A percentile compares a stretch with the other conserved stretches of the same genome.
phyloP scores from a whole-genome alignment of 2,329 filamentous ascomycete genomes.

The Biscogniauxia marginata region DNA sequence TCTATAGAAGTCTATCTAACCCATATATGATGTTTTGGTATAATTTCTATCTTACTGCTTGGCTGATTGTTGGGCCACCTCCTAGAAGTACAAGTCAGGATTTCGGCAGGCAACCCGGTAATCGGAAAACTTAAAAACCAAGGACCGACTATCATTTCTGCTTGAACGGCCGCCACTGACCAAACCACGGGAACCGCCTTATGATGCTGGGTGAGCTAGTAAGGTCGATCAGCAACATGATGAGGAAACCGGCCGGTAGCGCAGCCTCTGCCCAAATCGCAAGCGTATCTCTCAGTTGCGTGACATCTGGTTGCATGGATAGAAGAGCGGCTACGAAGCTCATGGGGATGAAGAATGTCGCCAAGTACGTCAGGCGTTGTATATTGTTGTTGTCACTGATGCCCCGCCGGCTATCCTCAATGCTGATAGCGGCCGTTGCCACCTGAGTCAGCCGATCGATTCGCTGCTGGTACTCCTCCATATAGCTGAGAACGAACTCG shows the following conservation, averaged over 20 bases:
- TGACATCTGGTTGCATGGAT: conserved; percentile 29
- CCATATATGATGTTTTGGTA: background rate
- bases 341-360: conserved; percentile 35
- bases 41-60: too few species aligned
- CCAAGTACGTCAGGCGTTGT: conserved; percentile 33
- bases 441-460: conserved; percentile 33
- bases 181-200: background rate
- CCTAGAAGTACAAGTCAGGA: too few species aligned
- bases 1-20: background rate
- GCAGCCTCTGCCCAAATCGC: background rate
- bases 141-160: too few species aligned
- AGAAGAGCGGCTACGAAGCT: conserved; percentile 31
- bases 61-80: too few species aligned
- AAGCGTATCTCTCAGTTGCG: conserved; percentile 5
- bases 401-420: conserved; percentile 29
- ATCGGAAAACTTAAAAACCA: too few species aligned
- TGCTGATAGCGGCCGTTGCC: conserved; percentile 32
- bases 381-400: conserved; percentile 33
- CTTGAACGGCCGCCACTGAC: too few species aligned
- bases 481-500: conserved; percentile 19
- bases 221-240: background rate
- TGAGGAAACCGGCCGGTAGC: background rate
- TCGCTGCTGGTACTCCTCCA: conserved; percentile 34
- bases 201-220: background rate
- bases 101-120: too few species aligned